Evolutionary conservation across 768 basidiomycete genomes (phyloP).

Genomic region (Hygrocybe coccinea): DNA sequence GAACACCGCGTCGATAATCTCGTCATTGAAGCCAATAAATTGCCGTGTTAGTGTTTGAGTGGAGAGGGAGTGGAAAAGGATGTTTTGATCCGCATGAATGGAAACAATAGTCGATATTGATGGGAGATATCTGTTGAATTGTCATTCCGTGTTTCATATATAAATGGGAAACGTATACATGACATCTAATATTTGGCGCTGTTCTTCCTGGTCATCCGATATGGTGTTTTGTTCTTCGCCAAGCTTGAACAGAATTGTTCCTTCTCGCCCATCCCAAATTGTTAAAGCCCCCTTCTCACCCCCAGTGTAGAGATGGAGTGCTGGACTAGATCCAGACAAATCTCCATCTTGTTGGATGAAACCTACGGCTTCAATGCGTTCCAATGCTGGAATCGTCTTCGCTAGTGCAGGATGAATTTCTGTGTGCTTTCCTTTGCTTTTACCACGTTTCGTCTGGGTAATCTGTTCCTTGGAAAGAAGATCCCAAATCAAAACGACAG

Average conservation of each 20-base stretch:
- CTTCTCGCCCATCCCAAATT: constrained; percentile 76
- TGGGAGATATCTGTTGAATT: constrained; percentile 57
- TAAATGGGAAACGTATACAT: constrained; percentile 53
- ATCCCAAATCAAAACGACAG: constrained; percentile 92
- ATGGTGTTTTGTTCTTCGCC: constrained; percentile 46
- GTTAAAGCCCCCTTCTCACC: constrained; percentile 85
- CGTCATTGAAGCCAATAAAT: constrained; percentile 95
- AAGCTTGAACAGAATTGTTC: constrained; percentile 56
- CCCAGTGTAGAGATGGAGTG: constrained; percentile 75
- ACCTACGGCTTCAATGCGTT: constrained; percentile 85
- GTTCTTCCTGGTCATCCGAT: constrained; percentile 62
- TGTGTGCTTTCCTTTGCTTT: constrained; percentile 46
- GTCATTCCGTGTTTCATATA: constrained; percentile 11
- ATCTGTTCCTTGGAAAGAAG: constrained; percentile 38
- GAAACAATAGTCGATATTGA: constrained; percentile 64
- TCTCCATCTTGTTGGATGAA: constrained; percentile 52
- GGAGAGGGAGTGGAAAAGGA: constrained; percentile 81
- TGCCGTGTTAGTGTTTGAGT: constrained; percentile 65
- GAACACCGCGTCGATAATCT: constrained; percentile 87
- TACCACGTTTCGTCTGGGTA: constrained; percentile 33
- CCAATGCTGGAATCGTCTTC: constrained; percentile 78
- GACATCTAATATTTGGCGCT: constrained; percentile 75
- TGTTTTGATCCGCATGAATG: constrained; percentile 94
- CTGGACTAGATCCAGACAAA: constrained; percentile 39
- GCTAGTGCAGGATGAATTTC: constrained; percentile 53